Base-by-base conservation (phyloP, 768 basidiomycete species). In the Trametes cingulata region DNA sequence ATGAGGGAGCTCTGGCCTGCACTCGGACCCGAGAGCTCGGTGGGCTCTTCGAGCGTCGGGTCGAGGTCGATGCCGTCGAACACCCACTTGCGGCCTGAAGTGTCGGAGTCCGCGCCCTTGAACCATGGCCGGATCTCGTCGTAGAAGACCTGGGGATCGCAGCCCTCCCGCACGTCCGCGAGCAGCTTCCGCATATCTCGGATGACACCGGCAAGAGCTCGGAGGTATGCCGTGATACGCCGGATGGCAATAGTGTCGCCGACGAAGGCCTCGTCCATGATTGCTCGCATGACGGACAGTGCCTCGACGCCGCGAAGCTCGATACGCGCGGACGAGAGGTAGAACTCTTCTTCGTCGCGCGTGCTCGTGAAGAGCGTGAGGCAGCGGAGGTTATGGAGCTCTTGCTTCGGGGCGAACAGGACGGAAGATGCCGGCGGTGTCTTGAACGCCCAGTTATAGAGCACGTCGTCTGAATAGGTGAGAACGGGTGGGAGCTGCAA, bases 401-500 rank as follows among this genome's bases (percentile, higher is more conserved):
- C 75, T 1, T 80, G 78, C 7, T 70, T 75, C 1, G 79, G 76
- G 27, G 58, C 41, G 22, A 62, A 56, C 20, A 59, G 52, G 6
- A 43, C n/a, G 37, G 49, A 27, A 3, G 64, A 48, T 40, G 60
- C 27, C n/a, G 67, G 59, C 14, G 63, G 58, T 7, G n/a, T 47
- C 45, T 68, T 73, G 60, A 69, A 70, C 5, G 67, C 71, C 87
- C 89, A 91, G 71, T 96, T 96, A 75, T 94, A 97, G 25, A 97
- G 81, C 8, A 97, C 94, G 27, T 88, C 88, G 71, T 96, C 94
- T 10, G 94, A 88, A 70, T 94, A 97, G 3, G 94, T 97, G 58
- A 94, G 79, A 40, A 96, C 78, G 0, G 95, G 93, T 0, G 95
- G 95, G 1, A 97, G 76, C 55, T 90, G 85, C 10, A 97, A 84